A percentile compares a stretch with the other conserved stretches of the same genome.
Conservation (phyloP, 208 protist genomes). For the Trypanosoma mega region DNA sequence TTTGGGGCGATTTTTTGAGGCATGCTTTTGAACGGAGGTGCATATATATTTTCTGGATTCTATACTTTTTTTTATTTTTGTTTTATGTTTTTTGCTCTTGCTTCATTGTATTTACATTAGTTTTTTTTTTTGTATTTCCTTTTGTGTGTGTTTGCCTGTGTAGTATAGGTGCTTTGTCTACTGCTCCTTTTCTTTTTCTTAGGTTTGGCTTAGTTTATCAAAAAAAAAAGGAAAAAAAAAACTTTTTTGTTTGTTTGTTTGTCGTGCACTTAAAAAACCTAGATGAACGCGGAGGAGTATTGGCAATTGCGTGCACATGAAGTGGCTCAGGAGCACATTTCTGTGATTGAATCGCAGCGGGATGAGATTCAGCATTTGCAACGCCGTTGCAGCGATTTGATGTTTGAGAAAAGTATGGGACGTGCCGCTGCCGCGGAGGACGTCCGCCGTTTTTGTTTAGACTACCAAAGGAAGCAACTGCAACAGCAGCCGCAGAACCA, state of each 20-base stretch:
- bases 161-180: too few species aligned
- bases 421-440: conserved; percentile 64
- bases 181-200: conserved; percentile 6
- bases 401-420: conserved; percentile 65
- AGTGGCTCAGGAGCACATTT: conserved; percentile 55
- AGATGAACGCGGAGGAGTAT: conserved; percentile 62
- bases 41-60: too few species aligned
- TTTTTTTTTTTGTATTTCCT: too few species aligned
- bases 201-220: conserved; percentile 14
- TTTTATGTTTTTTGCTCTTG: too few species aligned
- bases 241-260: conserved; percentile 3
- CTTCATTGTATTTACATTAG: too few species aligned
- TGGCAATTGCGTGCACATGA: conserved; percentile 44
- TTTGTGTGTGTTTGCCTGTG: too few species aligned
- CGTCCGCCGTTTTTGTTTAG: conserved; percentile 60
- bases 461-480: conserved; percentile 41
- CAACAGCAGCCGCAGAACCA: conserved; percentile 19
- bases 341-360: conserved; percentile 52
- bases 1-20: not conserved
- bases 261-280: not conserved
- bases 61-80: too few species aligned
- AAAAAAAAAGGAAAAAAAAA: not conserved
- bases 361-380: conserved; percentile 69
- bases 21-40: too few species aligned
- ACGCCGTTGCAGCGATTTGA: conserved; percentile 56